Evolutionary conservation across 225 moss, liverwort and hornwort genomes (phyloP).

Genomic region (Pseudoscleropodium purum): DNA sequence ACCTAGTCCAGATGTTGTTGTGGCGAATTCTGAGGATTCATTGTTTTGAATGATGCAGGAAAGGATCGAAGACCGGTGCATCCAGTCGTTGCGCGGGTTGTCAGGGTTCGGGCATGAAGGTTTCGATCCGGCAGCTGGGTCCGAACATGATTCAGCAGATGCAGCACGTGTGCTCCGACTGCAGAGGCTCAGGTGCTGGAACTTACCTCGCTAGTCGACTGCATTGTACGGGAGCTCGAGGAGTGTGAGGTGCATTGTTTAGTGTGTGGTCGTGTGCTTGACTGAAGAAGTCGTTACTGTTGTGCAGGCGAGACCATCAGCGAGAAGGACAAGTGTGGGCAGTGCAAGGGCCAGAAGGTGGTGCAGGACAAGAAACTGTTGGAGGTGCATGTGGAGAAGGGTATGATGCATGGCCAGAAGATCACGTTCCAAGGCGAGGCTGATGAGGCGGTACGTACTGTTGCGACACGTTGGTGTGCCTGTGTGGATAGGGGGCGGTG

Average conservation of each 20-base stretch:
- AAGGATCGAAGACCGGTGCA: constrained; percentile 82
- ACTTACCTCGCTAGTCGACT: neutral
- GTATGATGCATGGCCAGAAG: constrained; percentile 75
- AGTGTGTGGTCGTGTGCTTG: neutral
- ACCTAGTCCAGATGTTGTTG: too few species aligned
- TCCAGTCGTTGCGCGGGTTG: constrained; percentile 75
- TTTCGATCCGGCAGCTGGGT: constrained; percentile 76
- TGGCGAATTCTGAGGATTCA: neutral
- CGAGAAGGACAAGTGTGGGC: constrained; percentile 88
- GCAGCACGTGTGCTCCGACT: constrained; percentile 90
- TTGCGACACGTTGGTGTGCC: neutral
- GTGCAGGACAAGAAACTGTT: constrained; percentile 87
- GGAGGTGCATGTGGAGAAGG: constrained; percentile 96
- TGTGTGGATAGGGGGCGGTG: neutral
- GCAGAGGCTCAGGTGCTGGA: constrained; percentile 54
- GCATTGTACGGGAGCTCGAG: neutral
- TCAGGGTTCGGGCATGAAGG: constrained; percentile 89
- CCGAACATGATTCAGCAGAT: constrained; percentile 94
- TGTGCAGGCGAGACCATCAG: constrained; percentile 68
- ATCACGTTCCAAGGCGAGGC: constrained; percentile 94
- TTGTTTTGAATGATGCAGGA: constrained; percentile 25
- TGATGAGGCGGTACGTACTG: constrained; percentile 64
- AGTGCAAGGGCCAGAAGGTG: constrained; percentile 90
- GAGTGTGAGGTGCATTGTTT: neutral
- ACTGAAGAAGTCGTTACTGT: neutral